Evolutionary conservation across 208 protist species (phyloP).

Genomic region (Acanthamoeba triangularis): DNA sequence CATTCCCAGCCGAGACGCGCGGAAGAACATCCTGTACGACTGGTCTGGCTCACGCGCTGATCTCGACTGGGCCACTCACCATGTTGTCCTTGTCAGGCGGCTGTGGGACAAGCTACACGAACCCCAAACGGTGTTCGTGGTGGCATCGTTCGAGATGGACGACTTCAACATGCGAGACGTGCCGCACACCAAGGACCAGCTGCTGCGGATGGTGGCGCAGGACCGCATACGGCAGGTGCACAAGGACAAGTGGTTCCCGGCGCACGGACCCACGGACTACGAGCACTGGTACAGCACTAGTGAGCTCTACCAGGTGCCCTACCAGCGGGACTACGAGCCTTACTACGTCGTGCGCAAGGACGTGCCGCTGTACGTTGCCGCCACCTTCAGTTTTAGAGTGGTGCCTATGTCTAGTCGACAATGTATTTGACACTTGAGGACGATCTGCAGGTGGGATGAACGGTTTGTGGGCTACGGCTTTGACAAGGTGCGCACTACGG

Average conservation of each 20-base stretch:
- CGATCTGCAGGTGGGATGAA: slow-evolving; percentile 7
- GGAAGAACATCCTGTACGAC: neutral
- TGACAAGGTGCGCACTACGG: slow-evolving; percentile 1
- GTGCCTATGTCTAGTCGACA: neutral
- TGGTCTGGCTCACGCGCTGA: neutral
- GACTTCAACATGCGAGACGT: slow-evolving; percentile 20
- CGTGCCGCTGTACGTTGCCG: neutral
- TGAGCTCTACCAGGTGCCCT: neutral
- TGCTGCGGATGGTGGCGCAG: neutral
- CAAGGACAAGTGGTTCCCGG: slow-evolving; percentile 45
- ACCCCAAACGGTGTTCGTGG: neutral
- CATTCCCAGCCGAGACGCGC: slow-evolving; percentile 45
- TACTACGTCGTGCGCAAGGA: slow-evolving; percentile 37
- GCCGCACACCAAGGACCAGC: slow-evolving; percentile 11
- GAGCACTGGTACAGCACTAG: neutral
- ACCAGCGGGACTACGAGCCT: slow-evolving; percentile 8
- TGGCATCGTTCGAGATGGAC: slow-evolving; percentile 34
- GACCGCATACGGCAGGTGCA: neutral
- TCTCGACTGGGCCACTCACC: neutral
- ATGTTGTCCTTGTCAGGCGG: neutral
- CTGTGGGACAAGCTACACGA: neutral
- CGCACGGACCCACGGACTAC: slow-evolving; percentile 29
- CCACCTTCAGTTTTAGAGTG: neutral
- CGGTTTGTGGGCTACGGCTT: slow-evolving; percentile 38
- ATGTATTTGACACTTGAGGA: neutral